Evolutionary conservation across 345 rosid genomes (phyloP).

Genomic region (Triadica sebifera): DNA sequence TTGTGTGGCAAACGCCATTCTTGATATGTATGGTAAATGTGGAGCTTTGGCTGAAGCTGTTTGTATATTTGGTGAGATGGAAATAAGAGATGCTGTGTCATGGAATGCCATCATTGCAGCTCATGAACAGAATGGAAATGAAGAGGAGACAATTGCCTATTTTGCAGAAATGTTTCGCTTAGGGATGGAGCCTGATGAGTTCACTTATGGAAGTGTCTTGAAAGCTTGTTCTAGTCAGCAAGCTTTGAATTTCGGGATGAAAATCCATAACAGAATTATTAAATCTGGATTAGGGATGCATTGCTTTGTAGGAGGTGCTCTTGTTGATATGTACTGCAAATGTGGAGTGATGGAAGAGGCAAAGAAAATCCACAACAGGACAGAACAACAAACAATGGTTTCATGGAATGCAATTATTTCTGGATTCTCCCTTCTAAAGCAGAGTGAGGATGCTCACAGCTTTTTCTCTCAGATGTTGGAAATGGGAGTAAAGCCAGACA

Average conservation of each 20-base stretch:
- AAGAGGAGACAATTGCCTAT: slow-evolving; percentile 50
- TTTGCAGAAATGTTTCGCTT: slow-evolving; percentile 66
- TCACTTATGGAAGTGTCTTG: slow-evolving; percentile 85
- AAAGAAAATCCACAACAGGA: slow-evolving; percentile 57
- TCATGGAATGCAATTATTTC: slow-evolving; percentile 83
- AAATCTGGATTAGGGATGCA: slow-evolving; percentile 69
- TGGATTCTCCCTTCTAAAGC: slow-evolving; percentile 62
- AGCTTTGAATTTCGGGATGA: slow-evolving; percentile 58
- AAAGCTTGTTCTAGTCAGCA: slow-evolving; percentile 72
- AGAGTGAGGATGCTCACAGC: slow-evolving; percentile 76
- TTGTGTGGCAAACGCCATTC: slow-evolving; percentile 75
- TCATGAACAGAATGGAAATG: slow-evolving; percentile 68
- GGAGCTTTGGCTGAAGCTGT: slow-evolving; percentile 67
- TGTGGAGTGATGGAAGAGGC: slow-evolving; percentile 75
- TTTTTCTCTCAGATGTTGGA: slow-evolving; percentile 66
- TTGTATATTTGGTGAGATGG: slow-evolving; percentile 64
- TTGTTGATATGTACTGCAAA: slow-evolving; percentile 89
- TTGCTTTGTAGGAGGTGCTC: slow-evolving; percentile 69
- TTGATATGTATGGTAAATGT: slow-evolving; percentile 94
- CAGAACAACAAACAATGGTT: slow-evolving; percentile 47
- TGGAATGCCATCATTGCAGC: slow-evolving; percentile 95
- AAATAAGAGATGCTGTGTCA: slow-evolving; percentile 68
- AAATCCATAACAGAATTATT: slow-evolving; percentile 64
- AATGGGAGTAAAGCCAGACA: slow-evolving; percentile 63
- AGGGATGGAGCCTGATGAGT: slow-evolving; percentile 75